Evolutionary conservation across 768 basidiomycete species (phyloP).

Genomic region (Baorangia bicolor): DNA sequence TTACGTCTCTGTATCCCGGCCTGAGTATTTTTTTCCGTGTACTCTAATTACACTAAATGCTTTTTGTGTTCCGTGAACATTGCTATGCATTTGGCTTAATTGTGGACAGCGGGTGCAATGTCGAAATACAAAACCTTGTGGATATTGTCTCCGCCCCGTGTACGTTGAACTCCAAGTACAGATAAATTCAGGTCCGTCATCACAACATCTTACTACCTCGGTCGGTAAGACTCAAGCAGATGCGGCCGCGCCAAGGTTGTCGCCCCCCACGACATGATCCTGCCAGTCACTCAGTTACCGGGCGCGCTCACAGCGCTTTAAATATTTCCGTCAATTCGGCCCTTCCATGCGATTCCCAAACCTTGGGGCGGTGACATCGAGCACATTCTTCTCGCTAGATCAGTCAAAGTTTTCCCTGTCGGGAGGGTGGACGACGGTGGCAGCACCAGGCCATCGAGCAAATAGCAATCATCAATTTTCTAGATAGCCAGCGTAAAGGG

Average conservation of each 20-base stretch:
- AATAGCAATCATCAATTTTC: neutral
- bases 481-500: neutral
- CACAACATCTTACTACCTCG: slow-evolving; percentile 2
- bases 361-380: neutral
- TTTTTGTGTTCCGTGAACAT: slow-evolving; percentile 13
- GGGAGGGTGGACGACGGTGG: neutral
- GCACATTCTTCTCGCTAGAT: neutral
- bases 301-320: neutral
- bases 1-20: neutral
- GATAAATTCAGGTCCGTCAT: slow-evolving; percentile 29
- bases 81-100: slow-evolving; percentile 27
- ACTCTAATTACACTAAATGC: slow-evolving; percentile 13
- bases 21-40: slow-evolving; percentile 10
- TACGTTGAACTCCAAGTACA: slow-evolving; percentile 18
- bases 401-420: neutral
- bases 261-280: neutral
- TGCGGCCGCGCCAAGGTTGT: neutral
- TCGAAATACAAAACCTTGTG: slow-evolving; percentile 17
- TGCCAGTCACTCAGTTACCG: too few relatives aligned
- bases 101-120: slow-evolving; percentile 12
- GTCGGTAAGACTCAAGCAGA: neutral
- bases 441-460: neutral
- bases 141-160: slow-evolving; percentile 6
- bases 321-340: neutral
- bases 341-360: neutral